Base-by-base conservation (phyloP, 768 basidiomycete genomes). In the Termitomyces sp. region DNA sequence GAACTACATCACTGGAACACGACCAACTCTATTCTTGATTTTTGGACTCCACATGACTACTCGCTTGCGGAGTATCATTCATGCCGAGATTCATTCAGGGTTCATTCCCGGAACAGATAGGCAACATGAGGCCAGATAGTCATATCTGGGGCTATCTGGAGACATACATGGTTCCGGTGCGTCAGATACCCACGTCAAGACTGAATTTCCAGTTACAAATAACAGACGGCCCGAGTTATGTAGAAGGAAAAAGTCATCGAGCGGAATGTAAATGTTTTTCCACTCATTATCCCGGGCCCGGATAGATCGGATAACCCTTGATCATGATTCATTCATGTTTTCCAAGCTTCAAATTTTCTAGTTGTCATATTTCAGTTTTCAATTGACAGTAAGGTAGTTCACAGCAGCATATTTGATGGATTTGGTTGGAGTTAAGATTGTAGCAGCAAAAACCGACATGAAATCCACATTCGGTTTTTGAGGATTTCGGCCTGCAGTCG, bases 11-110 rank as follows among this genome's bases (percentile, higher is more conserved):
- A n/a, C 30, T 34, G 1, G 21, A 35, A 51, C 10, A 32, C 30
- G 10, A 34, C 19, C 35, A n/a, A 37, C 35, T 45, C n/a, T 38
- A 54, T 50, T 50, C 45, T 52, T 42, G 38, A 55, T 47, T 34
- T 21, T 41, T 40, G 17, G 41, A 21, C 22, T 45, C 41, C 59
- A 58, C 54, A 60, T 60, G 59, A 53, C 37, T 26, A 2, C 35
- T 38, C 32, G 26, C 4, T 50, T 57, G 46, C 50, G 45, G 53
- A 44, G 28, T 19, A 45, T 47, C 47, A 45, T 44, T 53, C 55
- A 48, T 32, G 24, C 28, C 44, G 41, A 34, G 34, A 12, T 32
- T 32, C 34, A 34, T 34, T 37, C 34, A 37, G 47, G n/a, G 47
- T 26, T 28, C 8, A 21, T 40, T 38, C 15, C 48, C 22, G 32